These are phyloP conservation scores for Macaranga tanarius DNA, from an alignment of 441 rosid genomes.

Conservation along the genomic window DNA sequence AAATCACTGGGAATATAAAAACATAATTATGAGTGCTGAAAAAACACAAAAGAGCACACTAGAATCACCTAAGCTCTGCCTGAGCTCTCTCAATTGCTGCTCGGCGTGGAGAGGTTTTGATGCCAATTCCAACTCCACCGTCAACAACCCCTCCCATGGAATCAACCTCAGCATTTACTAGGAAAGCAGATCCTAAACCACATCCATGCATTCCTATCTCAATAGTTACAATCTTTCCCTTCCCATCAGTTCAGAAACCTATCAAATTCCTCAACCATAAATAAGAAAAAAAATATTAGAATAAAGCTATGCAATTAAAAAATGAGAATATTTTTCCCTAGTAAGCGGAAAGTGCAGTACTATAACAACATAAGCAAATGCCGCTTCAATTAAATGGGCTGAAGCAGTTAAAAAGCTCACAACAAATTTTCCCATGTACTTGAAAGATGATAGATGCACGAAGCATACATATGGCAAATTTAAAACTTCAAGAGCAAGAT, in stretches of 20 bases:
- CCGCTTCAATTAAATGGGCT: background rate
- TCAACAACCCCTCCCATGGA: constrained; percentile 99
- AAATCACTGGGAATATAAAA: constrained; percentile 8
- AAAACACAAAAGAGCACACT: constrained; percentile 24
- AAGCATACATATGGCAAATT: background rate
- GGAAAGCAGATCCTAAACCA: constrained; percentile 56
- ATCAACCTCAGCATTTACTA: constrained; percentile 98
- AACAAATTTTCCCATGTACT: background rate
- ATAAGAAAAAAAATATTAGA: constrained; percentile 7
- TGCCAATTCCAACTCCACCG: constrained; percentile 85
- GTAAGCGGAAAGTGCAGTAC: constrained; percentile 1
- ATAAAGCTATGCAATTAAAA: background rate
- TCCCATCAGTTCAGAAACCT: constrained; percentile 43
- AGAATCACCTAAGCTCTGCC: constrained; percentile 81
- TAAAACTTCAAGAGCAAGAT: background rate
- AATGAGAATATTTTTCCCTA: background rate
- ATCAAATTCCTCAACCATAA: constrained; percentile 25
- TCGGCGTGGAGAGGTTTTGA: constrained; percentile 88
- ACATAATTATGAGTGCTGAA: background rate
- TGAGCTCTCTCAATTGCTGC: constrained; percentile 98
- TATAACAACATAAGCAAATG: background rate
- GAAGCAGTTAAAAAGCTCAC: background rate
- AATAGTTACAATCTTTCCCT: constrained; percentile 32
- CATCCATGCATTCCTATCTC: constrained; percentile 77
- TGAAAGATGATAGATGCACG: background rate